phyloP scores from a whole-genome alignment of 805 yeast genomes.

The Saturnispora mendoncae region DNA sequence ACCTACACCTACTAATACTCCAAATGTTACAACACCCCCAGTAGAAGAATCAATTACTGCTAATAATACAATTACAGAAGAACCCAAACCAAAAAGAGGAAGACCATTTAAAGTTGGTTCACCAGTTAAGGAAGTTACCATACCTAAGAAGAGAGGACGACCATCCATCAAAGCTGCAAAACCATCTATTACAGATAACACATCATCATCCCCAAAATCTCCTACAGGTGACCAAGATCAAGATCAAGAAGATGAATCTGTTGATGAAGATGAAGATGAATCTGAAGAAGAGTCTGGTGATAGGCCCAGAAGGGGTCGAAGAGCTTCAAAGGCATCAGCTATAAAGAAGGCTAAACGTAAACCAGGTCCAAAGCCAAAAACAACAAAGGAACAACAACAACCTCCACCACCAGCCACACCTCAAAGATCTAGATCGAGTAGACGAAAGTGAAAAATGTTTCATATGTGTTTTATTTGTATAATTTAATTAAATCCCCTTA shows the following conservation, averaged over 20 bases:
- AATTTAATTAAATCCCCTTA: too few species aligned
- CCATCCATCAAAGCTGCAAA: background rate
- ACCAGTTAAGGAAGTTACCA: background rate
- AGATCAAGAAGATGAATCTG: background rate
- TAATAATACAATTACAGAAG: too few species aligned
- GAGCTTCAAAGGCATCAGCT: background rate
- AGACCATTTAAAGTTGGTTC: background rate
- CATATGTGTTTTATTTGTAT: conserved; percentile 10
- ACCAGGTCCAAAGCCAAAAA: background rate
- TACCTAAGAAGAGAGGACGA: background rate
- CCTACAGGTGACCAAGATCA: background rate
- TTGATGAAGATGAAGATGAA: background rate
- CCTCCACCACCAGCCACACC: too few species aligned
- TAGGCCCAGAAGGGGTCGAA: background rate
- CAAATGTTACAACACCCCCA: too few species aligned
- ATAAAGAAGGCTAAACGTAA: background rate
- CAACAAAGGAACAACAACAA: too few species aligned
- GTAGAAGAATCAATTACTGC: too few species aligned
- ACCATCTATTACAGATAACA: background rate
- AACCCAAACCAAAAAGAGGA: background rate
- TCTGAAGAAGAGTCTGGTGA: background rate
- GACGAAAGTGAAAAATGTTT: background rate
- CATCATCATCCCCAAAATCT: background rate
- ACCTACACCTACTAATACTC: too few species aligned
- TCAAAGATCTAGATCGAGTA: background rate